Evolutionary conservation across 371 early-diverging fungal genomes (phyloP).

Genomic region (Nematocida minor): DNA sequence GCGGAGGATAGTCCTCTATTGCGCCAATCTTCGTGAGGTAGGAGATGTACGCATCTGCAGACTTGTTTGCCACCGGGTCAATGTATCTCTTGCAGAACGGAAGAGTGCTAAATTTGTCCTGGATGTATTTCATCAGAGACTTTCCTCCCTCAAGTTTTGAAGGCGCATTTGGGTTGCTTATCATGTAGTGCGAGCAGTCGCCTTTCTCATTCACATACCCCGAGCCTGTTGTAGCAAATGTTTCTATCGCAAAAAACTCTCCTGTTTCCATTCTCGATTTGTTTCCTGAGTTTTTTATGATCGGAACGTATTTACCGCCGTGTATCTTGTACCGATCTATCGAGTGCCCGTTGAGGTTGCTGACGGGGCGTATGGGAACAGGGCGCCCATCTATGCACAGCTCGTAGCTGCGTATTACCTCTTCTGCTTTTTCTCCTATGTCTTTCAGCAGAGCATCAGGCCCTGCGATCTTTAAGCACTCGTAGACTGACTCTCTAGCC

Average conservation of each 20-base stretch:
- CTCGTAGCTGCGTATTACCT: conserved; percentile 94
- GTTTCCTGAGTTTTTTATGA: conserved; percentile 75
- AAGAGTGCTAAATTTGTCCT: conserved; percentile 83
- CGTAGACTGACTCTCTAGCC: conserved; percentile 89
- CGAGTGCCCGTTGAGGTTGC: conserved; percentile 93
- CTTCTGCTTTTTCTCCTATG: conserved; percentile 91
- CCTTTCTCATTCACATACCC: conserved; percentile 82
- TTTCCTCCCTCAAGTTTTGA: conserved; percentile 21
- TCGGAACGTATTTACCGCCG: conserved; percentile 89
- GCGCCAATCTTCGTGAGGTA: conserved; percentile 76
- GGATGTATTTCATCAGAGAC: conserved; percentile 75
- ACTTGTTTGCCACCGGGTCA: conserved; percentile 79
- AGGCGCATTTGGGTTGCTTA: conserved; percentile 55
- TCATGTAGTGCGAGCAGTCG: conserved; percentile 87
- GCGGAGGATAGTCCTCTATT: conserved; percentile 83
- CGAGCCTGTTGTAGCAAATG: conserved; percentile 93
- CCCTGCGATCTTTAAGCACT: conserved; percentile 84
- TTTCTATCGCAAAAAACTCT: conserved; percentile 93
- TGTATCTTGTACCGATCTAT: conserved; percentile 90
- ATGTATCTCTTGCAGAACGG: conserved; percentile 93
- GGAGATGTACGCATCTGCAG: conserved; percentile 70
- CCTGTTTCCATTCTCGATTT: conserved; percentile 88
- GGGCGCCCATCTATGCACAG: conserved; percentile 84
- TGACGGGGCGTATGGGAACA: conserved; percentile 76
- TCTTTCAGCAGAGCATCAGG: conserved; percentile 90